Conservation (phyloP, 2,329 filamentous ascomycete species). For the Huntiella bhutanensis region DNA sequence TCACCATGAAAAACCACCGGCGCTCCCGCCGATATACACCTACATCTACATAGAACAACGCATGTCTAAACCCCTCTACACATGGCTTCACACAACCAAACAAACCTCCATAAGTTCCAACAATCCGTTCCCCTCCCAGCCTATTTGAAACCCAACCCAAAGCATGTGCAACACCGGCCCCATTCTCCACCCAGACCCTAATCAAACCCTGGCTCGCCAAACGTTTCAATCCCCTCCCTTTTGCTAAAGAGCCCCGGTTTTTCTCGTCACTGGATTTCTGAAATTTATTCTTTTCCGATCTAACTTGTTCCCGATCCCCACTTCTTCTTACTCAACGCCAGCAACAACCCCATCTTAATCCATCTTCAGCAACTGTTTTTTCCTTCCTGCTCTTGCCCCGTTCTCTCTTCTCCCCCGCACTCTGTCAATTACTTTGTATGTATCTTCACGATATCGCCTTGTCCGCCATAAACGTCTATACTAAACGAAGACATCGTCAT, state of each 20-base stretch:
- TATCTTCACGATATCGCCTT: conserved; percentile 92
- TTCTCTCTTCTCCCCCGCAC: too few relatives aligned
- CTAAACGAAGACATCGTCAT: conserved; percentile 10
- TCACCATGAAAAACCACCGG: too few relatives aligned
- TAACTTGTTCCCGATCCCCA: neutral
- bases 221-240: conserved; percentile 4
- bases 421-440: conserved; percentile 44
- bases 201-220: conserved; percentile 2
- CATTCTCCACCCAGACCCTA: too few relatives aligned
- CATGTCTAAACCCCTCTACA: too few relatives aligned
- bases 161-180: too few relatives aligned
- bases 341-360: neutral
- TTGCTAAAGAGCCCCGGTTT: neutral
- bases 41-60: too few relatives aligned
- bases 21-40: too few relatives aligned
- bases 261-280: neutral
- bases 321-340: conserved; percentile 1
- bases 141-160: too few relatives aligned
- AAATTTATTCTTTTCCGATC: conserved; percentile 2
- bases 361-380: conserved; percentile 3
- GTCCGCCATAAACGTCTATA: conserved; percentile 46
- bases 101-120: too few relatives aligned
- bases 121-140: too few relatives aligned
- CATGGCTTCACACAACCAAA: too few relatives aligned
- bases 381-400: neutral